Base-by-base conservation (phyloP, 2,329 filamentous ascomycete genomes). In the Fusarium sp. region DNA sequence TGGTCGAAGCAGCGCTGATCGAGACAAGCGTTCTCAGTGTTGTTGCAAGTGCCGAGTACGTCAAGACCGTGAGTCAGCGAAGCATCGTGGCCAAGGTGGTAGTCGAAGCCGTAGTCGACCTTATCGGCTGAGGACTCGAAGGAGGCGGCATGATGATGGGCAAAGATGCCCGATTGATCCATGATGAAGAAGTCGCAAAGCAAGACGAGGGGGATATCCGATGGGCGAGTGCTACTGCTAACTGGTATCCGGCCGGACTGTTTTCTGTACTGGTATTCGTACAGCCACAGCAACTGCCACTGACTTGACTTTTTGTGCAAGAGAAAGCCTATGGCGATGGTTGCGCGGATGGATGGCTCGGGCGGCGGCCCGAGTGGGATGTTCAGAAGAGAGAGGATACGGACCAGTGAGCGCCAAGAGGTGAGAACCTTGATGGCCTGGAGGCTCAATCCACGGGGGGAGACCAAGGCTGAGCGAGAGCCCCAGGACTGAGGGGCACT, bases 11-110 rank as follows among this genome's bases (percentile, higher is more conserved):
- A 78, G 30, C 76, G 76, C 58, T 78, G 76, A 20, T 80, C 80
- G 30, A 82, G 76, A 70, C 81, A 83, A 30, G 79, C 78, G 58
- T 76, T 76, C 58, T 83, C 80, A 38, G 80, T 78, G 59, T 83
- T 81, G 56, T 78, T 70, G 67, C 79, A 79, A 14, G 72, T 75
- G 7, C 76, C 76, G 32, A 80, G 77, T 11, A 75, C 66, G 40
- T 77, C 78, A 14, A 82, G 68, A 17, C 73, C 78, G 17, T 78
- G 71, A 17, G 76, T 75, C 33, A 80, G 45, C 17, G 73, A 73
- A 27, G 74, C 66, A 37, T 79, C 76, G 47, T 76, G 58, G 25
- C 73, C 66, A 58, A 81, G 73, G 25, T 81, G 67, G 22, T 72
- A 70, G 43, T 79, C 76, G 52, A 82, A 80, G 52, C 79, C 75